Evolutionary conservation across 2,329 filamentous ascomycete species (phyloP), one percentile per base, ranked within the genome.

Genomic region (Sporothrix sp.): DNA sequence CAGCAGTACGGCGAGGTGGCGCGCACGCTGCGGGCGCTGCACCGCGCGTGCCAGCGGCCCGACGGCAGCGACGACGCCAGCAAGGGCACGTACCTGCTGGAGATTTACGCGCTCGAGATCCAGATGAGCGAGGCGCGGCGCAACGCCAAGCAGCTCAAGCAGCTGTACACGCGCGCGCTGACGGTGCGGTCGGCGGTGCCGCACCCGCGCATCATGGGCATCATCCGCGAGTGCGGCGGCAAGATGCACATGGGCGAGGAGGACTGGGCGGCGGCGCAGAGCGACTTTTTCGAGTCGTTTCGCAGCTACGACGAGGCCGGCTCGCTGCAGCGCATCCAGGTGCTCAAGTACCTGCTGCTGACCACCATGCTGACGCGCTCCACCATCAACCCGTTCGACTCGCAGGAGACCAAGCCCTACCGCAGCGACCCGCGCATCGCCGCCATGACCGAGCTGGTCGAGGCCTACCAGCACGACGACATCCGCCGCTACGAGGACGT

Each of bases 171-270:
- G 65, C 84, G 86, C 54, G 93, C 93, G 5, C 77, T 98, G 45
- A 85, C 85, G 57, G 91, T 98, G 50, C 84, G 88, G 55, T 97
- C 93, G n/a, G 93, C 93, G 0, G 93, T 98, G 11, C 91, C 93
- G 35, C 93, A 98, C 69, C 93, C 93, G 53, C 95, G 95, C 70
- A 95, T 98, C 65, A 96, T 97, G 88, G 93, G 93, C 47, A 91
- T 98, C 65, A 98, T 98, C 63, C 85, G 91, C 50, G 93, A 98
- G 71, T 98, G 93, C 65, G 93, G 93, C 61, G 93, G 93, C 60
- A 98, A 98, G 74, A 98, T 98, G 93, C 90, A 97, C 71, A 97
- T 98, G 93, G 93, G 87, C 66, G 93, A 98, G 74, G 93, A 97
- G 71, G 97, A 97, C 66, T 98, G 93, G 93, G 88, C 93, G 65